These are phyloP conservation scores for Zoysia matrella DNA, from an alignment of 202 grass and related monocot genomes.

Conservation along the genomic window DNA sequence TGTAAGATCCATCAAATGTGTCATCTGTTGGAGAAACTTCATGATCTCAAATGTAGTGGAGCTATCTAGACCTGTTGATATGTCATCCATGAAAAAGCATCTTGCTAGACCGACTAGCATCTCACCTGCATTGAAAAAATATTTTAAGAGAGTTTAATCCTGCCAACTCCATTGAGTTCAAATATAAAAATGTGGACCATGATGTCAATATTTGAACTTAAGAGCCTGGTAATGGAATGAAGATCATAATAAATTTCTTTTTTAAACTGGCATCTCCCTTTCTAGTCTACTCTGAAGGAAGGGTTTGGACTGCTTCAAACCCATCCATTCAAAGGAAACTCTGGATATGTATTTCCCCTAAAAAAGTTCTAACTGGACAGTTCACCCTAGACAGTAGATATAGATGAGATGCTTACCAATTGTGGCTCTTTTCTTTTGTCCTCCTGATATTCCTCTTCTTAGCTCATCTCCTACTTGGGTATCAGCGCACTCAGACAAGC, in stretches of 20 bases:
- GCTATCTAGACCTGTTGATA: slow-evolving; percentile 98
- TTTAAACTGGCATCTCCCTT: too few species aligned
- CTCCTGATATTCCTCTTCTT: slow-evolving; percentile 99
- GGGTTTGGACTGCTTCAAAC: too few species aligned
- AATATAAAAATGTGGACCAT: too few species aligned
- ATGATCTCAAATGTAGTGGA: slow-evolving; percentile 90
- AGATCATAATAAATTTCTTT: too few species aligned
- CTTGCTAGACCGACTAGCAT: slow-evolving; percentile 91
- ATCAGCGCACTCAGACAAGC: slow-evolving; percentile 85
- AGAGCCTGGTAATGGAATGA: too few species aligned
- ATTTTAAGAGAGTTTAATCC: background rate
- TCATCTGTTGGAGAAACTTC: slow-evolving; percentile 87
- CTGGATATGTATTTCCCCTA: background rate
- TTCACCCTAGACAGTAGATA: slow-evolving; percentile 4
- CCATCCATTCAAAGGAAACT: too few species aligned
- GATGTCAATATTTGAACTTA: too few species aligned
- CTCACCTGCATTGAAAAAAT: slow-evolving; percentile 69
- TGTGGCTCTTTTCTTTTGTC: slow-evolving; percentile 94
- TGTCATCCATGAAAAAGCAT: slow-evolving; percentile 99
- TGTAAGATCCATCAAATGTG: slow-evolving; percentile 90
- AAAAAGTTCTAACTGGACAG: background rate
- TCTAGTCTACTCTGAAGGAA: too few species aligned
- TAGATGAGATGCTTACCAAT: slow-evolving; percentile 61
- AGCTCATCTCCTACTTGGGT: slow-evolving; percentile 85
- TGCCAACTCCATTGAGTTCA: background rate